Conservation (phyloP, 257 asterid genomes). For the Gentiana dahurica region DNA sequence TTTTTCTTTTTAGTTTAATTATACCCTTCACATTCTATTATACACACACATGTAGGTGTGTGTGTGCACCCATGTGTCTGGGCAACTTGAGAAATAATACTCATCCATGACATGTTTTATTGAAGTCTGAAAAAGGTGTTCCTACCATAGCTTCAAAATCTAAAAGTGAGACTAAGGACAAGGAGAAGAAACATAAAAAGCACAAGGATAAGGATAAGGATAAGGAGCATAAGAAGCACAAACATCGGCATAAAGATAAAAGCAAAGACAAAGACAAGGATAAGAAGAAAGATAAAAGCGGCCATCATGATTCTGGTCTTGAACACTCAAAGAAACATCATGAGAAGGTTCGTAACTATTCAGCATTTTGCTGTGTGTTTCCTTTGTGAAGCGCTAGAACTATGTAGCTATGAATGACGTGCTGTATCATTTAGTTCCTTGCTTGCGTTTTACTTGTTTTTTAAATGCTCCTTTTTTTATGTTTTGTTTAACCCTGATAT, state of each 20-base stretch:
- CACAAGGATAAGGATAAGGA: constrained; percentile 89
- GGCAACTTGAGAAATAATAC: constrained; percentile 1
- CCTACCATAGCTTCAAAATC: constrained; percentile 81
- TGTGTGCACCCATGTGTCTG: background rate
- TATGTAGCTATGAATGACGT: background rate
- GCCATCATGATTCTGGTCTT: constrained; percentile 73
- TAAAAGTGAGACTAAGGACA: constrained; percentile 71
- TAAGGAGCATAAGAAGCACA: constrained; percentile 93
- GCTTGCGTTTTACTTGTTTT: too few relatives aligned
- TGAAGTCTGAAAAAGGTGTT: constrained; percentile 83
- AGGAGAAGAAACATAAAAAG: constrained; percentile 90
- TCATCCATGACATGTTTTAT: constrained; percentile 17
- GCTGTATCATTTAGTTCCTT: background rate
- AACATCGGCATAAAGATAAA: constrained; percentile 93
- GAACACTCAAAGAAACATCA: constrained; percentile 75
- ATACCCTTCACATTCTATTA: too few relatives aligned
- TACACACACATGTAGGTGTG: background rate
- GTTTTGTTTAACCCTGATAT: too few relatives aligned
- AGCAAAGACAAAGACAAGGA: constrained; percentile 94
- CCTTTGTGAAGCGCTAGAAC: constrained; percentile 5
- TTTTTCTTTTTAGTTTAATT: background rate
- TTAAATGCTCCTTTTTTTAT: too few relatives aligned
- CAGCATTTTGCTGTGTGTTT: constrained; percentile 11
- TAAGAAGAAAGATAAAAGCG: constrained; percentile 72
- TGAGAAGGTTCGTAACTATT: constrained; percentile 50